A percentile compares a stretch with the other conserved stretches of the same genome.
phyloP scores from a whole-genome alignment of 352 stramenopile genomes.

The Halophytophthora batemanensis region DNA sequence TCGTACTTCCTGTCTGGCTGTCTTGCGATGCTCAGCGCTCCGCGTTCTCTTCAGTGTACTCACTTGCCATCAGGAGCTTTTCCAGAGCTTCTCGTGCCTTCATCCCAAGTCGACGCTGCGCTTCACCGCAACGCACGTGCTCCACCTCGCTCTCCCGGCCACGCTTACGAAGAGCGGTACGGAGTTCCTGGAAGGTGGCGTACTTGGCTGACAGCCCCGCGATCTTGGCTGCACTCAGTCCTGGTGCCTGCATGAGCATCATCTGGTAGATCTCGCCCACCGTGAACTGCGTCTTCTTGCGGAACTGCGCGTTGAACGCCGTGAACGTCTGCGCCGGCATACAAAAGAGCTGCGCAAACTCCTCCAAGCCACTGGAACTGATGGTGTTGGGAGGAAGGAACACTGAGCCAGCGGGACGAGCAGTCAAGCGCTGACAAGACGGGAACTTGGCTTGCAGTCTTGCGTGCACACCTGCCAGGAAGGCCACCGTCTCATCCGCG shows the following conservation, averaged over 20 bases:
- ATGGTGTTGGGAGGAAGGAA: constrained; percentile 10
- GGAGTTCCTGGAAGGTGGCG: constrained; percentile 51
- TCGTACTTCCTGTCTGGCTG: too few species aligned
- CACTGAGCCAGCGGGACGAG: constrained; percentile 7
- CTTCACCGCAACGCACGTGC: constrained; percentile 46
- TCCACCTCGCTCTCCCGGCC: constrained; percentile 34
- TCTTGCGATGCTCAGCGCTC: too few species aligned
- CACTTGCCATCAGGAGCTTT: constrained; percentile 29
- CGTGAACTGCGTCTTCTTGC: constrained; percentile 71
- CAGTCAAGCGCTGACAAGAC: background rate
- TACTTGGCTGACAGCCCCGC: constrained; percentile 38
- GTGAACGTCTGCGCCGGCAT: constrained; percentile 41
- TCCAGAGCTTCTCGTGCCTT: constrained; percentile 32
- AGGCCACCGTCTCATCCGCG: constrained; percentile 73
- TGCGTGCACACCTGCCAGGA: constrained; percentile 62
- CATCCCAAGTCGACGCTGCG: constrained; percentile 38
- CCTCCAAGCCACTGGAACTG: background rate
- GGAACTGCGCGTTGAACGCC: constrained; percentile 73
- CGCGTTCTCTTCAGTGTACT: constrained; percentile 27
- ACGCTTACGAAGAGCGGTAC: constrained; percentile 30
- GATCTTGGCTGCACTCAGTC: constrained; percentile 54
- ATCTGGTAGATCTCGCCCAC: constrained; percentile 75
- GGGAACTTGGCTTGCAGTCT: constrained; percentile 64
- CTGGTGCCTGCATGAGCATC: constrained; percentile 79
- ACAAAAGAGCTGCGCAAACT: constrained; percentile 42